A percentile compares a stretch with the other conserved stretches of the same genome.
Evolutionary conservation across 2,329 filamentous ascomycete genomes (phyloP).

Genomic region (Fusarium newnesense): DNA sequence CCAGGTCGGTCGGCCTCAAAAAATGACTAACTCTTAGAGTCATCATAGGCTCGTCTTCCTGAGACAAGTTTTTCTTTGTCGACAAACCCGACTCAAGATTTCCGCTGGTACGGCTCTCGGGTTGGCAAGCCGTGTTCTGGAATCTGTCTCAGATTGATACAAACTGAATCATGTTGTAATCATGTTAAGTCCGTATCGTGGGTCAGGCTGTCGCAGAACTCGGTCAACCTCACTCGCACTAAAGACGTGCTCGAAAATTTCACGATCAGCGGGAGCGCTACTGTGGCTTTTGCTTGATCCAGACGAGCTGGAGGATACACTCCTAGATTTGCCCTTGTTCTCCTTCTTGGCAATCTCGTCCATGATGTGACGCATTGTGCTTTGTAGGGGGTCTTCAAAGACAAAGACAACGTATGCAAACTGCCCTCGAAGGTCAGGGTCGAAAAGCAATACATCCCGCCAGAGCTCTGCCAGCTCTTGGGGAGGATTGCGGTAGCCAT

Average conservation of each 20-base stretch:
- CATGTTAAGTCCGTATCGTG: constrained; percentile 64
- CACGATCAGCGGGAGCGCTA: constrained; percentile 56
- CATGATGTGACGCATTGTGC: constrained; percentile 62
- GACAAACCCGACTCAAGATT: constrained; percentile 6
- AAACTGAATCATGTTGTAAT: constrained; percentile 53
- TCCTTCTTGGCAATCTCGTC: constrained; percentile 67
- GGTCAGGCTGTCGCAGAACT: constrained; percentile 62
- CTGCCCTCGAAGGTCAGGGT: constrained; percentile 69
- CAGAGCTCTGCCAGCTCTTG: constrained; percentile 73
- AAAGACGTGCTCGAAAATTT: constrained; percentile 66
- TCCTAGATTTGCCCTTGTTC: constrained; percentile 51
- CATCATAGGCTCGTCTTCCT: constrained; percentile 16
- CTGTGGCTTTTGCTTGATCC: constrained; percentile 44
- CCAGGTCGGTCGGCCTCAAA: constrained; percentile 32
- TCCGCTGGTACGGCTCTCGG: constrained; percentile 5
- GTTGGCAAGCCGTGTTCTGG: not conserved
- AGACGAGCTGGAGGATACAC: constrained; percentile 43
- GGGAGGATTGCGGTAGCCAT: constrained; percentile 71
- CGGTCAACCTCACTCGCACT: constrained; percentile 59
- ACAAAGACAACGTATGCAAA: constrained; percentile 72
- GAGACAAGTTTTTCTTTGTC: constrained; percentile 20
- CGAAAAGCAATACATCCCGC: constrained; percentile 72
- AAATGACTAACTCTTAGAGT: constrained; percentile 20
- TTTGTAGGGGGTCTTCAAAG: constrained; percentile 68
- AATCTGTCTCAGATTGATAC: constrained; percentile 18